These are phyloP conservation scores for Hyphopichia burtonii DNA, from an alignment of 1,139 yeast species.

Conservation along the genomic window DNA sequence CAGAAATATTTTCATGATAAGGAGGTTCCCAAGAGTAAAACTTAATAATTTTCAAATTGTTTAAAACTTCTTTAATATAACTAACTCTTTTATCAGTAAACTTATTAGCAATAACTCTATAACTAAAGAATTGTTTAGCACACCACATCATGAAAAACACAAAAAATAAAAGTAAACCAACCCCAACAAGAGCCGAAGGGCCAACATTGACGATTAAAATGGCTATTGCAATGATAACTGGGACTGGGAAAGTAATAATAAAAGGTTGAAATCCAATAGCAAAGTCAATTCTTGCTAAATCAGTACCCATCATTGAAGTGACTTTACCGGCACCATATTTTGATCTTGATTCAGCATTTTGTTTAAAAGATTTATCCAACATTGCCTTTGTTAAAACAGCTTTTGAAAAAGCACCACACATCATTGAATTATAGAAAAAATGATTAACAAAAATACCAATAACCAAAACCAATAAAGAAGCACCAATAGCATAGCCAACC, in stretches of 20 bases:
- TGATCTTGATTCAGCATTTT: conserved; percentile 27
- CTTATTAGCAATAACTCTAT: conserved; percentile 43
- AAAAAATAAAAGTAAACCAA: conserved; percentile 45
- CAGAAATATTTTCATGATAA: conserved; percentile 40
- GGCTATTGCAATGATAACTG: conserved; percentile 58
- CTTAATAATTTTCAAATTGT: conserved; percentile 66
- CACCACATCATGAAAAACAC: conserved; percentile 38
- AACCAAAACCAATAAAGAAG: conserved; percentile 20
- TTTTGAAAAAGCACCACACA: conserved; percentile 40
- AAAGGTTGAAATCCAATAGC: conserved; percentile 73
- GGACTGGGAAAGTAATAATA: conserved; percentile 60
- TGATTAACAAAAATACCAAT: conserved; percentile 58
- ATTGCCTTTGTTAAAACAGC: conserved; percentile 35
- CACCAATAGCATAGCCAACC: conserved; percentile 29
- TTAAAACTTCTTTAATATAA: conserved; percentile 61
- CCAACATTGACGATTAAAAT: conserved; percentile 71
- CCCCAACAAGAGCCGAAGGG: conserved; percentile 67
- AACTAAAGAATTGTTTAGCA: conserved; percentile 37
- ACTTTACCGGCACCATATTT: conserved; percentile 31
- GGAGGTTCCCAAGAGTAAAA: conserved; percentile 68
- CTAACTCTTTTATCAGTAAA: conserved; percentile 62
- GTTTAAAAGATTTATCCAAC: conserved; percentile 29
- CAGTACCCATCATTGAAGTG: conserved; percentile 67
- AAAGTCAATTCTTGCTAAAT: conserved; percentile 75
- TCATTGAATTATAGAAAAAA: conserved; percentile 57